Percentiles rank a stretch among this genome's conserved stretches.
These are phyloP conservation scores for Arthrobotrys sinensis DNA, from an alignment of 2,329 filamentous ascomycete genomes.

Conservation along the genomic window DNA sequence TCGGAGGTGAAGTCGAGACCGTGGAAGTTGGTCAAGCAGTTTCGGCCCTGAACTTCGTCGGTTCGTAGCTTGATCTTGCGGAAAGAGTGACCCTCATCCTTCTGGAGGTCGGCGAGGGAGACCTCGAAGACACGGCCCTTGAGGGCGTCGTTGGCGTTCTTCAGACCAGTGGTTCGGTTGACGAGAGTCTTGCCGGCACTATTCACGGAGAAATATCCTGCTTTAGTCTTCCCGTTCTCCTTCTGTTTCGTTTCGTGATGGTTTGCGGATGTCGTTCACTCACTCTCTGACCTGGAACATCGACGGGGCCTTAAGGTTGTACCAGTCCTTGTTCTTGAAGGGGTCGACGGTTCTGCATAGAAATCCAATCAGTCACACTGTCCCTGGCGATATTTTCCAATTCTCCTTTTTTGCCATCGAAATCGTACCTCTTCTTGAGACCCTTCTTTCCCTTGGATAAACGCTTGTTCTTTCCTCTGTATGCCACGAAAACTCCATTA, in stretches of 20 bases:
- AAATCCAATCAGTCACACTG: slow-evolving; percentile 69
- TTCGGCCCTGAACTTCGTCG: slow-evolving; percentile 99
- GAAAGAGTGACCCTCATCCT: slow-evolving; percentile 99
- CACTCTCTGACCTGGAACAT: slow-evolving; percentile 54
- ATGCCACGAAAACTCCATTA: slow-evolving; percentile 43
- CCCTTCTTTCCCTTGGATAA: slow-evolving; percentile 99
- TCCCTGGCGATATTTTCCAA: background rate
- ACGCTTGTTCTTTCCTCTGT: slow-evolving; percentile 83
- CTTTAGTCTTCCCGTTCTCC: slow-evolving; percentile 37
- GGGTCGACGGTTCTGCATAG: slow-evolving; percentile 99
- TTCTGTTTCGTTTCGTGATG: background rate
- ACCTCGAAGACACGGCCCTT: slow-evolving; percentile 99
- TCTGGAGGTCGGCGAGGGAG: slow-evolving; percentile 98
- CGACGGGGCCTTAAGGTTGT: slow-evolving; percentile 86
- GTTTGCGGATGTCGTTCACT: slow-evolving; percentile 46
- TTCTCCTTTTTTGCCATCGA: slow-evolving; percentile 10
- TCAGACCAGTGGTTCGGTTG: slow-evolving; percentile 99
- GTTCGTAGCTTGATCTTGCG: slow-evolving; percentile 99
- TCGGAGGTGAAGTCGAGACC: slow-evolving; percentile 99
- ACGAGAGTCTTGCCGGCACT: slow-evolving; percentile 99
- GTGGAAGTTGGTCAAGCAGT: slow-evolving; percentile 99
- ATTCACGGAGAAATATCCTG: slow-evolving; percentile 65
- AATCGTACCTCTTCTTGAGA: slow-evolving; percentile 61
- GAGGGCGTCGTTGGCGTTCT: slow-evolving; percentile 99
- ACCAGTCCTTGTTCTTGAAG: slow-evolving; percentile 99